Base-by-base conservation (phyloP, 1,139 yeast genomes). In the Pichia sp. region DNA sequence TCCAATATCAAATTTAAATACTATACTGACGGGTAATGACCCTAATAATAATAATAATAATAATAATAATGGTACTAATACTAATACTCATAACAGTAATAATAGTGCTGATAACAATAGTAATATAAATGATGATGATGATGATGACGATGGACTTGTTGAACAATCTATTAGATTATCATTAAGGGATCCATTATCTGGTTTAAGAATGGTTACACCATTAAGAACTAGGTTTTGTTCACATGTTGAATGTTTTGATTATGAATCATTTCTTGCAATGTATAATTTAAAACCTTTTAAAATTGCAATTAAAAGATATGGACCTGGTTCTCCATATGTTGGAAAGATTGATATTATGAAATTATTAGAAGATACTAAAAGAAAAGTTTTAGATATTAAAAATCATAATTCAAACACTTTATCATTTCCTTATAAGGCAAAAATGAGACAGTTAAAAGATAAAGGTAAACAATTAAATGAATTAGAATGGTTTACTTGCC, bases 161-260 rank as follows among this genome's bases (percentile, higher is more conserved):
- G 62, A 58, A 36, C 47, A 55, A 23, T 51, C 55, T 1, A 46
- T 58, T 44, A 43, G 55, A 28, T 41, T 61, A 20, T 58, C 64
- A 1, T 40, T 61, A 11, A 45, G 49, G 24, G 65, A 61, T 39
- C 65, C 65, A 6, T 39, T 61, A 4, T 55, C 63, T 1, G 61
- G 62, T 10, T 48, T 45, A 8, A 37, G 54, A 33, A 34, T 61
- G 41, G 47, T 40, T 4, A 58, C 57, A 2, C 65, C 65, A 1
- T 34, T 60, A 10, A 44, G 61, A 35, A 50, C 59, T 1, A 46
- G 55, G 30, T 59, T 41, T 36, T 61, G 65, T 46, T 58, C 65
- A 1, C 65, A 61, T 49, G 39, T 59, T 16, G 64, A 59, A 41
- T 61, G 65, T 43, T 61, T 61, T 42, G 65, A 61, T 44, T 47